These are phyloP conservation scores for Tremella yokohamensis DNA, from an alignment of 768 basidiomycete species.

Conservation along the genomic window DNA sequence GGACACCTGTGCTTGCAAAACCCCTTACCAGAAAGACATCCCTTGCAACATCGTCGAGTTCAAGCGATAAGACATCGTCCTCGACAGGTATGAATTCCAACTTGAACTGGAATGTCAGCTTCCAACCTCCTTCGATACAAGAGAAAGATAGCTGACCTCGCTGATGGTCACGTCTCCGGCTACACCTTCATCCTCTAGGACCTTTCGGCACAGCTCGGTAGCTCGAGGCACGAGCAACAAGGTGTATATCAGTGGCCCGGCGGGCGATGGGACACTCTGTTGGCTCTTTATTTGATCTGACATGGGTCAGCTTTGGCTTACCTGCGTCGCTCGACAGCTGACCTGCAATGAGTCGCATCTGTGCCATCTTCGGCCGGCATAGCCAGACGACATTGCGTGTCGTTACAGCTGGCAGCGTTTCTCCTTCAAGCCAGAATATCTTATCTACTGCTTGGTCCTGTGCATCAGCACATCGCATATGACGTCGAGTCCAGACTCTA, in stretches of 20 bases:
- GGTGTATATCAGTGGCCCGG: slow-evolving; percentile 74
- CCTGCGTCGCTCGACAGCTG: slow-evolving; percentile 42
- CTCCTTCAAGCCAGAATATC: slow-evolving; percentile 98
- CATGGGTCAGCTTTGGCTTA: slow-evolving; percentile 13
- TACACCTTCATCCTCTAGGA: slow-evolving; percentile 95
- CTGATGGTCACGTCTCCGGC: slow-evolving; percentile 86
- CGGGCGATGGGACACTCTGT: slow-evolving; percentile 50
- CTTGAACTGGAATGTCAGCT: slow-evolving; percentile 76
- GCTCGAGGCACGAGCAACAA: slow-evolving; percentile 80
- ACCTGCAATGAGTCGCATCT: slow-evolving; percentile 90
- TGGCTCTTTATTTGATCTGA: slow-evolving; percentile 89
- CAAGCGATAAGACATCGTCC: slow-evolving; percentile 86
- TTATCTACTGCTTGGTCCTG: slow-evolving; percentile 99
- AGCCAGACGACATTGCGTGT: slow-evolving; percentile 91
- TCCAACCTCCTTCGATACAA: neutral
- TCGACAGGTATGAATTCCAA: slow-evolving; percentile 92
- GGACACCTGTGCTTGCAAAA: neutral
- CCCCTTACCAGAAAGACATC: slow-evolving; percentile 82
- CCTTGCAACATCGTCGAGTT: slow-evolving; percentile 77
- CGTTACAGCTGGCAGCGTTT: slow-evolving; percentile 66
- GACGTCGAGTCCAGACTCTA: slow-evolving; percentile 46
- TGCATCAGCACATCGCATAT: slow-evolving; percentile 1
- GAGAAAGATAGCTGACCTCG: too few species aligned
- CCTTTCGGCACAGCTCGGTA: slow-evolving; percentile 77
- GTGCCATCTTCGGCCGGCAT: slow-evolving; percentile 77